Evolutionary conservation across 148 eudicot species (phyloP).

Genomic region (Silene uniflora): DNA sequence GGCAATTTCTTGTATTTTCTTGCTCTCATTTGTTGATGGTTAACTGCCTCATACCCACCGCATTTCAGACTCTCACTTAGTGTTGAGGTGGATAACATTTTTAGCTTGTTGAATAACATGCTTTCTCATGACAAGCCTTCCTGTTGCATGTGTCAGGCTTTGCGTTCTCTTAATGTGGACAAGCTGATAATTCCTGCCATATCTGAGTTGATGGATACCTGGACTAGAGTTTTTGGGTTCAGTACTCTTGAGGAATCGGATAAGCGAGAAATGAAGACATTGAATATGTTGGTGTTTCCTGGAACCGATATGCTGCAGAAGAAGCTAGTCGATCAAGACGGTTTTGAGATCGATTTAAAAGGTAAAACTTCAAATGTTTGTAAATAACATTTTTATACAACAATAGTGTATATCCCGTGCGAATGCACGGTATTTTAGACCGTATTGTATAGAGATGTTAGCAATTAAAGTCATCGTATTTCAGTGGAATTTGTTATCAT

Average conservation of each 20-base stretch:
- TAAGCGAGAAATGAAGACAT: constrained; percentile 62
- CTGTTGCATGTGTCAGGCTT: constrained; percentile 47
- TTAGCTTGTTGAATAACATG: not conserved
- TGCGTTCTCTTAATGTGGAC: constrained; percentile 61
- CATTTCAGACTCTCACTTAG: not conserved
- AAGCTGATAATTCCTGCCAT: constrained; percentile 89
- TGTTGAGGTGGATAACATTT: not conserved
- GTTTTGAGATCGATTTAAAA: constrained; percentile 28
- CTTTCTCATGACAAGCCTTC: constrained; percentile 16
- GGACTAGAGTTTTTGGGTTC: constrained; percentile 82
- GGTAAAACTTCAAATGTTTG: constrained; percentile 23
- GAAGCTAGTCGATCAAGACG: constrained; percentile 41
- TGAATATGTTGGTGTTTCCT: constrained; percentile 93
- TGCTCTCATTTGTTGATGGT: not conserved
- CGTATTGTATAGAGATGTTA: too few species aligned
- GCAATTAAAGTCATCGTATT: too few species aligned
- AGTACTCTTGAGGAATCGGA: constrained; percentile 49
- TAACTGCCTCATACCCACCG: not conserved
- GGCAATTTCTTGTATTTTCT: not conserved
- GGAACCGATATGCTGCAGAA: constrained; percentile 92
- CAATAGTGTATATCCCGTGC: too few species aligned
- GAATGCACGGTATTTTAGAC: too few species aligned
- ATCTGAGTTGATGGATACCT: constrained; percentile 86
- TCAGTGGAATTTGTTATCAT: too few species aligned
- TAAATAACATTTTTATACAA: not conserved